These are phyloP conservation scores for Cephaloascus albidus DNA, from an alignment of 805 yeast species.

Conservation along the genomic window DNA sequence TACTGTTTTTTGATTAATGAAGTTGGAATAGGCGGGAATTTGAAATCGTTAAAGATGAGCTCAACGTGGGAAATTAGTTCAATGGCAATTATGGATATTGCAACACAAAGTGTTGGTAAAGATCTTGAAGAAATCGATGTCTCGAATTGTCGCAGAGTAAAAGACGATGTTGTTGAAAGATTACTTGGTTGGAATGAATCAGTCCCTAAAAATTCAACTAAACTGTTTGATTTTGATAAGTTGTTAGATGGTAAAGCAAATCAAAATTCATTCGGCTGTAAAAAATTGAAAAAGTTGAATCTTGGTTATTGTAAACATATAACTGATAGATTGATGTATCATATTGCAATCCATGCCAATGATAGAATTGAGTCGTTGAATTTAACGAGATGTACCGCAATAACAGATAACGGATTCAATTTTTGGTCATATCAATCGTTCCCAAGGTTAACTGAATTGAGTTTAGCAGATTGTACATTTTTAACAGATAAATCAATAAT, in stretches of 20 bases:
- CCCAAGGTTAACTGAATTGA: constrained; percentile 40
- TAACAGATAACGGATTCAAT: constrained; percentile 65
- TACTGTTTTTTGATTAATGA: constrained; percentile 64
- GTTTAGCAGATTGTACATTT: constrained; percentile 66
- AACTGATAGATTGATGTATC: constrained; percentile 59
- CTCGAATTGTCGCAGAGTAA: constrained; percentile 64
- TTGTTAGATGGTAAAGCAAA: not conserved
- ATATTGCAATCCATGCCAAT: constrained; percentile 50
- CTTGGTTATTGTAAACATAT: constrained; percentile 71
- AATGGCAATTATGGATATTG: constrained; percentile 73
- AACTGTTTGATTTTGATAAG: no score
- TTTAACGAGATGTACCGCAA: constrained; percentile 67
- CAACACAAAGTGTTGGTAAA: constrained; percentile 55
- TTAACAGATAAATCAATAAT: constrained; percentile 57
- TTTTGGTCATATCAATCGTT: constrained; percentile 54
- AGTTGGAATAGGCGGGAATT: constrained; percentile 55
- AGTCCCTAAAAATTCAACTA: not conserved
- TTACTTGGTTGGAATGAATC: constrained; percentile 45
- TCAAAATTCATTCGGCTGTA: constrained; percentile 40
- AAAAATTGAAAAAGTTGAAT: constrained; percentile 39
- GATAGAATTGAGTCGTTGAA: constrained; percentile 46
- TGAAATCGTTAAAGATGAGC: constrained; percentile 47
- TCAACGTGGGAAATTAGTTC: constrained; percentile 74
- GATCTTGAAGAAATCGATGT: constrained; percentile 52
- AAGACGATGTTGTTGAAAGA: constrained; percentile 63